Conservation (phyloP, 108 stramenopile species). For the Chaetoceros muelleri region DNA sequence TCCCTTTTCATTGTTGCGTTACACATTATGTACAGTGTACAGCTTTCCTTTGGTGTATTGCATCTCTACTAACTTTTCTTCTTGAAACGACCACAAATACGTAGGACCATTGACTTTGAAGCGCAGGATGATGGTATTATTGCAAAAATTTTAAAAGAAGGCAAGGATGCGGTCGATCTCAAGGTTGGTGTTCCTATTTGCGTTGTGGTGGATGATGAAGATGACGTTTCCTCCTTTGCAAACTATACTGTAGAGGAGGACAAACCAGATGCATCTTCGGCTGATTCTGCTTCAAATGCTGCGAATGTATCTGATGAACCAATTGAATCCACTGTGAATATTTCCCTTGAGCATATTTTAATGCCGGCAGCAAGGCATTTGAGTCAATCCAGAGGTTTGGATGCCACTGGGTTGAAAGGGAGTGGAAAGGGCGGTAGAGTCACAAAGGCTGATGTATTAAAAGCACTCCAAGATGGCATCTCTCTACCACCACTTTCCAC, state of each 20-base stretch:
- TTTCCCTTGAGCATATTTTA: constrained; percentile 32
- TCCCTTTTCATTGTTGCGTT: no score
- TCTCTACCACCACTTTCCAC: constrained; percentile 7
- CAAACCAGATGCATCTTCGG: constrained; percentile 22
- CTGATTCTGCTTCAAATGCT: constrained; percentile 10
- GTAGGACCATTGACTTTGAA: constrained; percentile 87
- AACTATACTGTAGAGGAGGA: constrained; percentile 49
- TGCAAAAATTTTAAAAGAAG: constrained; percentile 82
- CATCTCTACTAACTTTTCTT: no score
- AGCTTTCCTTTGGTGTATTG: no score
- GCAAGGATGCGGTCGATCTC: constrained; percentile 67
- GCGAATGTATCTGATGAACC: constrained; percentile 19
- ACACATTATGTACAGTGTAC: no score
- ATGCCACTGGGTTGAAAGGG: constrained; percentile 64
- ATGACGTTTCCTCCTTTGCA: constrained; percentile 79
- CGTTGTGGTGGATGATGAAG: constrained; percentile 77
- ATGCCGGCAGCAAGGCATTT: constrained; percentile 78
- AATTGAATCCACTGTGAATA: constrained; percentile 7
- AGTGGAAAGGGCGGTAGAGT: constrained; percentile 83
- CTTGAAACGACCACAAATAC: neutral
- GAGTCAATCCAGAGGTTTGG: constrained; percentile 58
- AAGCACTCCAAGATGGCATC: constrained; percentile 69
- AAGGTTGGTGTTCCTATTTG: constrained; percentile 80
- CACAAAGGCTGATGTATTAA: constrained; percentile 86
- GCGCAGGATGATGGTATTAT: constrained; percentile 94